These are phyloP conservation scores for Picochlorum sp. DNA, from an alignment of 139 green algal genomes.

Conservation along the genomic window DNA sequence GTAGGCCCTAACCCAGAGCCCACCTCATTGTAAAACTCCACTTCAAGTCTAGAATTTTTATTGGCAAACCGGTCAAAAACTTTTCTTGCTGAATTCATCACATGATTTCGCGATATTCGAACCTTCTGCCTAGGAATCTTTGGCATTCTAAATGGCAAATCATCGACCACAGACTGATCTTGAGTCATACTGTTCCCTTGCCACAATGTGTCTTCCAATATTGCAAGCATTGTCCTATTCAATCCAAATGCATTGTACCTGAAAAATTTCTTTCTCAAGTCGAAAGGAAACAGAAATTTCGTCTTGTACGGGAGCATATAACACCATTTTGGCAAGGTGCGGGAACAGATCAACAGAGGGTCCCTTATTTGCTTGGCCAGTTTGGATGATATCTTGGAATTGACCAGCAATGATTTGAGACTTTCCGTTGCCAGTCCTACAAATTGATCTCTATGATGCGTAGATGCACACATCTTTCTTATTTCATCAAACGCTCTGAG, in stretches of 20 bases:
- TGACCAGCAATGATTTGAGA: constrained; percentile 6
- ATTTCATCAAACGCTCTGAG: neutral
- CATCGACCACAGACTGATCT: constrained; percentile 30
- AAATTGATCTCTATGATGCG: neutral
- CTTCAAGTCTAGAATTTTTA: constrained; percentile 21
- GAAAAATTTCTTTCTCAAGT: constrained; percentile 75
- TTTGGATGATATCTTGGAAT: constrained; percentile 79
- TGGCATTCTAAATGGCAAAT: constrained; percentile 59
- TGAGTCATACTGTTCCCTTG: constrained; percentile 40
- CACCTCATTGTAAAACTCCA: constrained; percentile 92
- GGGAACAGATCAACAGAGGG: constrained; percentile 75
- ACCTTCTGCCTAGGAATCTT: constrained; percentile 86
- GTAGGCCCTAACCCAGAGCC: constrained; percentile 93
- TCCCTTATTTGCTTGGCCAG: constrained; percentile 85
- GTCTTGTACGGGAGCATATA: constrained; percentile 40
- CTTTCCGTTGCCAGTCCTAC: neutral
- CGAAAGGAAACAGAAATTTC: constrained; percentile 87
- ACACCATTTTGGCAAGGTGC: constrained; percentile 74
- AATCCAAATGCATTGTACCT: constrained; percentile 83
- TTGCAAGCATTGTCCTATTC: constrained; percentile 64
- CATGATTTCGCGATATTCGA: constrained; percentile 66
- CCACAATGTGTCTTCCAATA: constrained; percentile 73
- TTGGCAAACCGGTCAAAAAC: constrained; percentile 40
- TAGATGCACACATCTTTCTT: constrained; percentile 10
- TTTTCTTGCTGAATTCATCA: constrained; percentile 80